Base-by-base conservation (phyloP, 805 yeast species). In the Alloascoidea africana region DNA sequence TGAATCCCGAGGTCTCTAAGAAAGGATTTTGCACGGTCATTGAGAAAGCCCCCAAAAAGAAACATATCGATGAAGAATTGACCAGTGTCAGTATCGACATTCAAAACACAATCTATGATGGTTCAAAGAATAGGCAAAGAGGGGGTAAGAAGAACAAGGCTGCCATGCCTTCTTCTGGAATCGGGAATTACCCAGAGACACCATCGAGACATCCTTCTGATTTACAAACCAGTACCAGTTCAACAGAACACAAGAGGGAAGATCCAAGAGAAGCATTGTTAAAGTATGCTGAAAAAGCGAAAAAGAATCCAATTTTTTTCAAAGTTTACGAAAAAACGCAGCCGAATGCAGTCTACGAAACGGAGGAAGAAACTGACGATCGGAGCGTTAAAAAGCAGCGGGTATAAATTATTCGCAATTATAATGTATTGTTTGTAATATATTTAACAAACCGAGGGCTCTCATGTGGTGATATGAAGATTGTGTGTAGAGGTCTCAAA, bases 261-360 rank as follows among this genome's bases (percentile, higher is more conserved):
- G 59, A 54, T 38, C 59, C 59, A 2, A 33, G 59, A 16, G 60
- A 55, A 36, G 57, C 54, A 32, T 41, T 54, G 35, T 41, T 54
- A 17, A 50, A 48, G 36, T 50, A 48, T 34, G 57, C 59, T 3
- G 47, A 50, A n/a, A 37, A 41, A 16, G 54, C 56, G 1, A 43
- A 50, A 34, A 39, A 39, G 15, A 45, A 48, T 17, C 50, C 53
- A 3, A 36, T 44, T 19, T 48, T 48, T 37, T 33, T 44, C 23
- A 35, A 32, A 32, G 37, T 33, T 6, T 46, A 47, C 27, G 33
- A 47, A 37, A 35, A 45, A 17, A 46, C 27, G 14, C 46, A 46
- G 32, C 51, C 51, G n/a, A n/a, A n/a, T n/a, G n/a, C n/a, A n/a
- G n/a, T n/a, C n/a, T n/a, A n/a, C n/a, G n/a, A n/a, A n/a, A n/a